Conservation (phyloP, 306 rosid species). For the Pyrus betulifolia region DNA sequence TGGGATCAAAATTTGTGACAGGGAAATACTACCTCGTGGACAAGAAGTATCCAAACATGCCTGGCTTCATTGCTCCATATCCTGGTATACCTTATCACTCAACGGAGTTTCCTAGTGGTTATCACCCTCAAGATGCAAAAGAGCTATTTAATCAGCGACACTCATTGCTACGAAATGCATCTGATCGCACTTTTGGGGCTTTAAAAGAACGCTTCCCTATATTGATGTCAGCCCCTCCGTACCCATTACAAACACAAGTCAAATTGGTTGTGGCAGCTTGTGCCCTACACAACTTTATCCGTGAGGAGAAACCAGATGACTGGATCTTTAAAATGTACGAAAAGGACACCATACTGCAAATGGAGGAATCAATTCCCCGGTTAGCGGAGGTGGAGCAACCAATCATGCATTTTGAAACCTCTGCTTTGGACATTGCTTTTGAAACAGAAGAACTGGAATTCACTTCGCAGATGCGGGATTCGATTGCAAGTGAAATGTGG, state of each 20-base stretch:
- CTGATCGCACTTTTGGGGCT: slow-evolving; percentile 49
- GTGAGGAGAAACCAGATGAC: slow-evolving; percentile 67
- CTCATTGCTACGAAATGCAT: slow-evolving; percentile 47
- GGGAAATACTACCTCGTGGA: slow-evolving; percentile 84
- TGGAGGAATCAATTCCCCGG: slow-evolving; percentile 42
- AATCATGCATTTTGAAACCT: slow-evolving; percentile 19
- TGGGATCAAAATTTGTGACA: slow-evolving; percentile 26
- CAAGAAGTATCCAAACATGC: slow-evolving; percentile 62
- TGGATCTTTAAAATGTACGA: slow-evolving; percentile 61
- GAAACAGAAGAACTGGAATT: slow-evolving; percentile 38
- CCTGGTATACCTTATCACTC: slow-evolving; percentile 40
- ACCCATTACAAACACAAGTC: slow-evolving; percentile 83
- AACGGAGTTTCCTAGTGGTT: slow-evolving; percentile 49
- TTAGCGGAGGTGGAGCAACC: slow-evolving; percentile 27
- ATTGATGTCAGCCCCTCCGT: slow-evolving; percentile 67
- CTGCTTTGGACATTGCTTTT: slow-evolving; percentile 31
- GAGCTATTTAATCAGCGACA: slow-evolving; percentile 80
- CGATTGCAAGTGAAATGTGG: slow-evolving; percentile 73
- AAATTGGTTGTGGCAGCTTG: slow-evolving; percentile 80
- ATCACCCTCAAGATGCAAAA: slow-evolving; percentile 61
- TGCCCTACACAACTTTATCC: slow-evolving; percentile 75
- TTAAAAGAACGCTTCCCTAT: slow-evolving; percentile 78
- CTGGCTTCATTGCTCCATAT: slow-evolving; percentile 80
- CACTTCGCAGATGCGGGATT: slow-evolving; percentile 47
- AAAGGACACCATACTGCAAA: slow-evolving; percentile 25